These are phyloP conservation scores for Syzygium malaccense DNA, from an alignment of 441 rosid species.

Conservation along the genomic window DNA sequence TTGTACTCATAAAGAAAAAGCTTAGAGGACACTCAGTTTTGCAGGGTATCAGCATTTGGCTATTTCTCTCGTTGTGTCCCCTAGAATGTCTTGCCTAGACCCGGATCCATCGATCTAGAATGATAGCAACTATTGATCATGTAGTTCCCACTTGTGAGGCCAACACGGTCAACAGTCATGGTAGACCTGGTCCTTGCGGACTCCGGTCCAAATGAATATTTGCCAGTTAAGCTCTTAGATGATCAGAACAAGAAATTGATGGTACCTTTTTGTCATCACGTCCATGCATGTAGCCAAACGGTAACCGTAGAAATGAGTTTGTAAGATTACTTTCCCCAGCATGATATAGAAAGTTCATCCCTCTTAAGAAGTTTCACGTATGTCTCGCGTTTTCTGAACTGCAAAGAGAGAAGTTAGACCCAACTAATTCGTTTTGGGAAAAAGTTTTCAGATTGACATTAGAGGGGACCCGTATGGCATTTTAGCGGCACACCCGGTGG, in stretches of 20 bases:
- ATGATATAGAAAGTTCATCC: background rate
- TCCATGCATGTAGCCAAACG: background rate
- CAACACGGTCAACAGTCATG: background rate
- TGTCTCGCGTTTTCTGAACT: background rate
- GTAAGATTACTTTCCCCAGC: background rate
- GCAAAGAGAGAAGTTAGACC: background rate
- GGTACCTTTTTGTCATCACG: background rate
- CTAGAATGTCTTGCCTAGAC: background rate
- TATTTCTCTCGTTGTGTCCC: background rate
- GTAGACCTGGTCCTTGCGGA: background rate
- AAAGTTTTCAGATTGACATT: conserved; percentile 56
- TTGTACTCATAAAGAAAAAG: background rate
- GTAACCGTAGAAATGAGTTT: background rate
- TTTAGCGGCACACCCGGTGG: conserved; percentile 68
- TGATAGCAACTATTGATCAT: background rate
- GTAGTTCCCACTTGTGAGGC: background rate
- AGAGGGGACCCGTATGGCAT: conserved; percentile 63
- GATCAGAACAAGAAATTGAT: background rate
- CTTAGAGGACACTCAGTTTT: background rate
- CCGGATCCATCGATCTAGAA: background rate
- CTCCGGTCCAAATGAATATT: background rate
- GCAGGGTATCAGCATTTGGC: background rate
- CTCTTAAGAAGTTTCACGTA: background rate
- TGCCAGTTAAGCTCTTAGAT: background rate
- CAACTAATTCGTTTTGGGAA: background rate